Base-by-base conservation (phyloP, 345 rosid species). In the Xanthoceras sorbifolium region DNA sequence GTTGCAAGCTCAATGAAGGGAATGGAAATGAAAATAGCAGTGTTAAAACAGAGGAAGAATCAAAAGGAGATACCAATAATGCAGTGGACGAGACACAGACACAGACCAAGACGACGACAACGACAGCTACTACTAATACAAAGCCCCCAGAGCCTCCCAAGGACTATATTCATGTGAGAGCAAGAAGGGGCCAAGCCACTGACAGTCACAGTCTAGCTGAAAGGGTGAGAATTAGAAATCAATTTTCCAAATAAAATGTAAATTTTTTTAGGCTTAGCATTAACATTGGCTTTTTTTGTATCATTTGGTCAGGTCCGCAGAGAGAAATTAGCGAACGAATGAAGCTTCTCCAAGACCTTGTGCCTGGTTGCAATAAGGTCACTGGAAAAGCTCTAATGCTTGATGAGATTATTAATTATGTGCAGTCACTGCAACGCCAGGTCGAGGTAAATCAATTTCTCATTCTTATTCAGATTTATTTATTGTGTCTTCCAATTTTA, bases 301-400 rank as follows among this genome's bases (percentile, higher is more conserved):
- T 67, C 57, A 9, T 23, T 34, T 73, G 20, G 4, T 42, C 29
- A 93, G 99, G 98, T 93, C 70, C 87, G 99, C 68, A 74, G 99
- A 69, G 99, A 95, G 86, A 95, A 95, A 95, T 95, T 69, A 89
- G 99, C 68, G 99, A 95, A 82, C 77, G 99, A 74, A 95, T 95
- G 99, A 95, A 91, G 81, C 86, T 95, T 80, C 98, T 95, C 60
- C 98, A 93, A 82, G 94, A 95, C 86, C 97, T 95, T 52, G 99
- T 95, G 18, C 99, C 99, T 17, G 97, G 98, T 3, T 95, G 99
- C 93, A 92, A 90, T 77, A 95, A 95, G 93, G 97, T 95, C 31
- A 89, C 93, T 9, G 95, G 99, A 25, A 89, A 87, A 67, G 90
- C 90, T 20, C 79, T 84, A 11, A 84, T 86, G 89, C 89, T 86